phyloP scores from a whole-genome alignment of 1,284 basidiomycete species.

The Cryptococcus floricola region DNA sequence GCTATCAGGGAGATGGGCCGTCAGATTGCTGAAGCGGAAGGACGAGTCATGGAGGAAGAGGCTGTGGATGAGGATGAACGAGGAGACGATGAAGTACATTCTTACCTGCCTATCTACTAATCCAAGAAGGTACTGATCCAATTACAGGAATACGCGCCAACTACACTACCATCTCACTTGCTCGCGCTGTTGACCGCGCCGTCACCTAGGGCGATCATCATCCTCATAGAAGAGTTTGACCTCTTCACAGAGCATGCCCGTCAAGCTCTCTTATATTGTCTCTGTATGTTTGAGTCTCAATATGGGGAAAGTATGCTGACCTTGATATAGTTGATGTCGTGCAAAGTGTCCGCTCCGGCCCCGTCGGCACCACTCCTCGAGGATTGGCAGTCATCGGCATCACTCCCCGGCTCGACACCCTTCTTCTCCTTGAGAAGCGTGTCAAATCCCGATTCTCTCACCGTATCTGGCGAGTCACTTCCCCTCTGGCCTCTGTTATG shows the following conservation, averaged over 20 bases:
- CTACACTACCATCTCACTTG: slow-evolving; percentile 62
- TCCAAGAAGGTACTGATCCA: neutral
- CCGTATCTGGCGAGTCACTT: slow-evolving; percentile 70
- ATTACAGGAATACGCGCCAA: slow-evolving; percentile 53
- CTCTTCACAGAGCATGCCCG: slow-evolving; percentile 82
- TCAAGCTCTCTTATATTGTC: slow-evolving; percentile 81
- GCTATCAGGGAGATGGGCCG: slow-evolving; percentile 90
- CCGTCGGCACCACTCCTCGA: slow-evolving; percentile 41
- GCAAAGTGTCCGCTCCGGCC: slow-evolving; percentile 50
- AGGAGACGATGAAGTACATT: slow-evolving; percentile 17
- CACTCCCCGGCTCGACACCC: slow-evolving; percentile 74
- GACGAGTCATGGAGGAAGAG: slow-evolving; percentile 43
- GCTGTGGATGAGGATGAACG: slow-evolving; percentile 48
- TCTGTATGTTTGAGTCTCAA: slow-evolving; percentile 59
- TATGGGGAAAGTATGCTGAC: neutral
- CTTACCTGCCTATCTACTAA: neutral
- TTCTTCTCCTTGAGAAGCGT: slow-evolving; percentile 84
- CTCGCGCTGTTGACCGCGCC: slow-evolving; percentile 73
- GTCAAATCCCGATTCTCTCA: slow-evolving; percentile 95
- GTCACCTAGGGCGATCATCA: slow-evolving; percentile 71
- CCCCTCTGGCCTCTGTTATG: slow-evolving; percentile 50
- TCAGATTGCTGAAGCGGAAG: slow-evolving; percentile 56
- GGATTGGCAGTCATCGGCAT: slow-evolving; percentile 80
- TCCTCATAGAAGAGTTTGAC: slow-evolving; percentile 86
- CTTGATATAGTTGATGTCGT: slow-evolving; percentile 48